Evolutionary conservation across 495 filamentous ascomycete genomes (phyloP).

Genomic region (Hypoxylon lenormandii): DNA sequence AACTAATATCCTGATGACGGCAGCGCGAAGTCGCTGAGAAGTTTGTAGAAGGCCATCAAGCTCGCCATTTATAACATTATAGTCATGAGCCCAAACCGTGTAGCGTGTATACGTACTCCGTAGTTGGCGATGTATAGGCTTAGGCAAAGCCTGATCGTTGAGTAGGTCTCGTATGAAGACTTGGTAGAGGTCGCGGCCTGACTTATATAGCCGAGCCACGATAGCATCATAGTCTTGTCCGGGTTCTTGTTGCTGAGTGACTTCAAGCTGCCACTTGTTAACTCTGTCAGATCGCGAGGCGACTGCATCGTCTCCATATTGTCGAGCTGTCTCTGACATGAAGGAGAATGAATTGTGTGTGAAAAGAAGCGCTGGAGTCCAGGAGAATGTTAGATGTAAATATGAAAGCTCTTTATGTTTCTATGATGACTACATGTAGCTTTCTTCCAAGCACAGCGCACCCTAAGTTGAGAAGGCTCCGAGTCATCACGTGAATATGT

Average conservation of each 20-base stretch:
- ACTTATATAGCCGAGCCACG: constrained; percentile 2
- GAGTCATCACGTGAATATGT: no score
- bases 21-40: constrained; percentile 5
- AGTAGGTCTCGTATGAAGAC: background rate
- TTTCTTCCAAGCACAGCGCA: background rate
- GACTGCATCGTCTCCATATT: background rate
- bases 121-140: constrained; percentile 12
- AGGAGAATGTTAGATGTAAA: background rate
- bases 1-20: constrained; percentile 9
- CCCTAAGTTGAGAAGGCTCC: background rate
- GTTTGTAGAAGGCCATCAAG: background rate
- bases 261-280: constrained; percentile 1
- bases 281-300: background rate
- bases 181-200: constrained; percentile 11
- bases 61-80: background rate
- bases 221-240: background rate
- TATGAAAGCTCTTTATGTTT: background rate
- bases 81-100: constrained; percentile 12
- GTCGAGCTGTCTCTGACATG: background rate
- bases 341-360: background rate
- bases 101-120: constrained; percentile 4
- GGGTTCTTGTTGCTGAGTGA: constrained; percentile 10
- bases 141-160: background rate
- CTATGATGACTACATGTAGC: no score
- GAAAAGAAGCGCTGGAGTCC: background rate